Conservation (phyloP, 768 basidiomycete species). For the Dacryopinax primogenitus region DNA sequence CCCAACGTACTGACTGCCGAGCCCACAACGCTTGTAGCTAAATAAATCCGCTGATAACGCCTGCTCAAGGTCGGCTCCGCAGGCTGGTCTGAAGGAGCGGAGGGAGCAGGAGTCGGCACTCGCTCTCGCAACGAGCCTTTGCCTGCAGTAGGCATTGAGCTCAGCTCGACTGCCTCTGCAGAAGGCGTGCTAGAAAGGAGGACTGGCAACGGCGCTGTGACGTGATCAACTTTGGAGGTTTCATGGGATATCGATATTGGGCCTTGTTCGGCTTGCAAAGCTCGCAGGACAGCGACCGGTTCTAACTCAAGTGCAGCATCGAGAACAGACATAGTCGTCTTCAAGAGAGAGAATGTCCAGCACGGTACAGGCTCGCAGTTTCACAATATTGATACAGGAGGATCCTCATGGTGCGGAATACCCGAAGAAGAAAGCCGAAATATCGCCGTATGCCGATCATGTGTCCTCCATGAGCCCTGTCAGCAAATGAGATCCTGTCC, state of each 20-base stretch:
- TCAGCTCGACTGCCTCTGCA: not conserved
- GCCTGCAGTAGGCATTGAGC: not conserved
- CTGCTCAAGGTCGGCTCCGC: not conserved
- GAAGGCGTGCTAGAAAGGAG: not conserved
- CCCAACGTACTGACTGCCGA: not conserved
- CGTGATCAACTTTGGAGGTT: not conserved
- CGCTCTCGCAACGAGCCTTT: not conserved
- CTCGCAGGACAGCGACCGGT: not conserved
- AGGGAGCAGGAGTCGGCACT: not conserved
- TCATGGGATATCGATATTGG: no score
- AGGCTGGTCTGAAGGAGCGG: not conserved
- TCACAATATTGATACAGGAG: not conserved
- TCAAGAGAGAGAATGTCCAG: not conserved
- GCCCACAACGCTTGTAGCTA: not conserved
- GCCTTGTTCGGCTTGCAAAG: not conserved
- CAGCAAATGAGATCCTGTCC: no score
- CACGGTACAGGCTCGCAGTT: not conserved
- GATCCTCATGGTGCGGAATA: not conserved
- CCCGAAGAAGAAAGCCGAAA: not conserved
- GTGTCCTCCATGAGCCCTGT: not conserved
- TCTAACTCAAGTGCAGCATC: not conserved
- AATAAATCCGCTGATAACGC: not conserved
- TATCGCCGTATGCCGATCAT: not conserved
- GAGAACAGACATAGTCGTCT: not conserved
- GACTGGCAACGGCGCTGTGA: not conserved